These are phyloP conservation scores for Theileria orientalis DNA, from an alignment of 169 alveolate species.

Conservation along the genomic window DNA sequence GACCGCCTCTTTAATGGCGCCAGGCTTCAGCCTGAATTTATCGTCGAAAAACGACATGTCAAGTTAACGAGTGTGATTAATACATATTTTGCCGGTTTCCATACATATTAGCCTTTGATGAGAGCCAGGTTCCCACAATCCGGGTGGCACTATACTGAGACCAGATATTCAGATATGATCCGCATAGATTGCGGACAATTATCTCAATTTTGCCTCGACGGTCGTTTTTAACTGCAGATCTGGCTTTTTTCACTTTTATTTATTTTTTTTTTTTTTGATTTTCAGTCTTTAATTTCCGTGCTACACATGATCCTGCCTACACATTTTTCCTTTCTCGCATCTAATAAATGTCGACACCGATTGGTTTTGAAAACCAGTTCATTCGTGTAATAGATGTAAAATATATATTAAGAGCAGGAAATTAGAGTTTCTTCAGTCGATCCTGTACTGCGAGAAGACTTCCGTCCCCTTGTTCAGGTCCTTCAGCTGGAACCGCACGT, in stretches of 20 bases:
- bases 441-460: too few species aligned
- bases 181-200: too few species aligned
- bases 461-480: background rate
- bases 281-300: background rate
- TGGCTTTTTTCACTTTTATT: too few species aligned
- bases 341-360: too few species aligned
- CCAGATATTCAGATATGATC: too few species aligned
- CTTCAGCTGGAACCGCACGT: background rate
- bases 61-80: background rate
- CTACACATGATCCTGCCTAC: background rate
- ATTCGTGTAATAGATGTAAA: too few species aligned
- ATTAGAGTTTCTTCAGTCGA: too few species aligned
- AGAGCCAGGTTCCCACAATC: slow-evolving; percentile 2
- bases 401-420: too few species aligned
- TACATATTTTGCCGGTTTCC: background rate
- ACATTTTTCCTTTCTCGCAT: background rate
- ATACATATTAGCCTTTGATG: background rate
- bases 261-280: background rate
- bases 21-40: slow-evolving; percentile 18
- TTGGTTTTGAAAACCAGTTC: too few species aligned
- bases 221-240: too few species aligned
- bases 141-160: background rate
- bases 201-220: too few species aligned
- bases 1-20: slow-evolving; percentile 40
- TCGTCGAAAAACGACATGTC: slow-evolving; percentile 22